A percentile compares a stretch with the other conserved stretches of the same genome.
Conservation (phyloP, 2,329 filamentous ascomycete species). For the Ophiostoma perfectum region DNA sequence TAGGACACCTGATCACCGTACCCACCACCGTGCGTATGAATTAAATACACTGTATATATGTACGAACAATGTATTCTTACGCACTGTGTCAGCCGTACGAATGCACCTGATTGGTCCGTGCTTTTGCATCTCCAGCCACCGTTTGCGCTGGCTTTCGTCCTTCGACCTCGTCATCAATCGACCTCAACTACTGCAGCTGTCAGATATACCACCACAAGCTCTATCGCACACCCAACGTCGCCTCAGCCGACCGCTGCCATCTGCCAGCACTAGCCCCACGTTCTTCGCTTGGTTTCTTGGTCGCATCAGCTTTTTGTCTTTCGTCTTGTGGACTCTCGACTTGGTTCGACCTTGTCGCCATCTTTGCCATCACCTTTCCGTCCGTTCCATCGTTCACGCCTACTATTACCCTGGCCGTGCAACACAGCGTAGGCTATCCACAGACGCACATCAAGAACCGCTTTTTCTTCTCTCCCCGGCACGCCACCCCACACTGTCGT, state of each 20-base stretch:
- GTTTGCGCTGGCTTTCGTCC: not conserved
- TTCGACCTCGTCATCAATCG: not conserved
- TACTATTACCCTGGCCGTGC: no score
- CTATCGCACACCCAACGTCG: not conserved
- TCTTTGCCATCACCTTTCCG: no score
- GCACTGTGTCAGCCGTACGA: not conserved
- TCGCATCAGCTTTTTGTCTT: not conserved
- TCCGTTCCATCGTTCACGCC: no score
- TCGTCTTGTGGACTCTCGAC: not conserved
- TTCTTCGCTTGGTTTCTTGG: not conserved
- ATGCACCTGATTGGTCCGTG: not conserved
- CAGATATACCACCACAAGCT: not conserved
- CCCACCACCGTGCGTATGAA: not conserved
- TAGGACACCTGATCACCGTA: not conserved
- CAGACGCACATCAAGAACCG: not conserved
- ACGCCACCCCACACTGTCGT: not conserved
- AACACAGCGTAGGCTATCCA: not conserved
- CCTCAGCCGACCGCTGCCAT: not conserved
- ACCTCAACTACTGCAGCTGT: not conserved
- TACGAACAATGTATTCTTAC: not conserved
- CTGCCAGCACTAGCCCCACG: no score
- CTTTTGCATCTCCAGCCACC: constrained; percentile 1
- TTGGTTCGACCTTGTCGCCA: no score
- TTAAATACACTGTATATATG: not conserved
- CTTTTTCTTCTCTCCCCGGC: no score